Conservation (phyloP, 2,329 filamentous ascomycete genomes). For the Aspergillus sp. region DNA sequence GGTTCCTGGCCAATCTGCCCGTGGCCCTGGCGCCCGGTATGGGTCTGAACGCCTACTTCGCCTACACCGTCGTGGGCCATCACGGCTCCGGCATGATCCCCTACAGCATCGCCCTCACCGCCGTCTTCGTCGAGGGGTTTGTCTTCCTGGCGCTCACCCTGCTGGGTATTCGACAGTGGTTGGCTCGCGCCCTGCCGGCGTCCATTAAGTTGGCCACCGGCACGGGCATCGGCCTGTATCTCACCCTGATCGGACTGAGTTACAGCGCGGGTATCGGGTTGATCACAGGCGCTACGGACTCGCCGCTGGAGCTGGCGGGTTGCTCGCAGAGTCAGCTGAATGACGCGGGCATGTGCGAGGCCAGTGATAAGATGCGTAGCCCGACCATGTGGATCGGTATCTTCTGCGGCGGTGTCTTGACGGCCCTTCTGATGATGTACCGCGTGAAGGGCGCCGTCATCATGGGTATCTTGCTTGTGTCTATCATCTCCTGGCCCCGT, state of each 20-base stretch:
- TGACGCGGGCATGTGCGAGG: slow-evolving; percentile 58
- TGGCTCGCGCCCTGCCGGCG: slow-evolving; percentile 76
- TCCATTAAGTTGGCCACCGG: slow-evolving; percentile 86
- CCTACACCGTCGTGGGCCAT: slow-evolving; percentile 75
- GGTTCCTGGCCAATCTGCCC: slow-evolving; percentile 76
- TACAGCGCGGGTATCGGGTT: slow-evolving; percentile 82
- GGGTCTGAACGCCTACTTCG: slow-evolving; percentile 85
- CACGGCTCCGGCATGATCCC: slow-evolving; percentile 73
- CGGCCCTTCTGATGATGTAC: slow-evolving; percentile 78
- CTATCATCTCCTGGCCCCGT: slow-evolving; percentile 85
- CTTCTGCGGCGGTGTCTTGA: slow-evolving; percentile 80
- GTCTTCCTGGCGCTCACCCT: slow-evolving; percentile 79
- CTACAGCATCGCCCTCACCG: slow-evolving; percentile 74
- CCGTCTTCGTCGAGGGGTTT: slow-evolving; percentile 85
- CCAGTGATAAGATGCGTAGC: slow-evolving; percentile 72
- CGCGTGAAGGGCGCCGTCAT: slow-evolving; percentile 86
- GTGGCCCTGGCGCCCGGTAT: slow-evolving; percentile 72
- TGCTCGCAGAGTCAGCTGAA: slow-evolving; percentile 57
- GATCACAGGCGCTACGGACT: slow-evolving; percentile 65
- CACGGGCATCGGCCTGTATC: slow-evolving; percentile 80
- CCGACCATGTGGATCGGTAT: slow-evolving; percentile 86
- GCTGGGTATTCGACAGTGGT: slow-evolving; percentile 81
- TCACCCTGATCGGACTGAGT: slow-evolving; percentile 64
- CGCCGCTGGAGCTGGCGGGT: slow-evolving; percentile 73
- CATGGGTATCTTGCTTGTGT: slow-evolving; percentile 76